Evolutionary conservation across 2,329 filamentous ascomycete genomes (phyloP).

Genomic region (Aspergillus japonicus): DNA sequence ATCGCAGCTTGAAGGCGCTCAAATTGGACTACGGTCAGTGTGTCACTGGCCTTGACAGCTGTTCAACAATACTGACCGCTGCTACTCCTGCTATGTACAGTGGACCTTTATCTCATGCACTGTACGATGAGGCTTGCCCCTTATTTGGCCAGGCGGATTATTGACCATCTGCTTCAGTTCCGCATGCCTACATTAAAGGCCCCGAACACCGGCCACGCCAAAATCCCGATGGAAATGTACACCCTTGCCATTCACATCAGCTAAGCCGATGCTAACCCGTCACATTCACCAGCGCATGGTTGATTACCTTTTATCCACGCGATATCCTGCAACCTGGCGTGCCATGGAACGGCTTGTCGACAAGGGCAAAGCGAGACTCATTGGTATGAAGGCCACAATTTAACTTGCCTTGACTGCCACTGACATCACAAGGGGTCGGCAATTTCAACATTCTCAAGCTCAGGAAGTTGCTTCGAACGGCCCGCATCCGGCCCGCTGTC

Average conservation of each 20-base stretch:
- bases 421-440: background rate
- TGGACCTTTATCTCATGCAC: background rate
- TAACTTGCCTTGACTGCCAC: background rate
- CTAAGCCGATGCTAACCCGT: background rate
- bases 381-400: background rate
- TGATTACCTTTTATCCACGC: background rate
- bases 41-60: background rate
- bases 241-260: background rate
- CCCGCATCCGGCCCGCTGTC: background rate
- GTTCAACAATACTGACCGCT: background rate
- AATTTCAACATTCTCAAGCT: slow-evolving; percentile 1
- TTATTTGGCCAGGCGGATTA: background rate
- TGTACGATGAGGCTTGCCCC: background rate
- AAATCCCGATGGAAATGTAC: background rate
- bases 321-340: background rate
- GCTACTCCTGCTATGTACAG: background rate
- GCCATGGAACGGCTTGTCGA: slow-evolving; percentile 1
- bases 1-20: background rate
- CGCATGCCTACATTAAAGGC: background rate
- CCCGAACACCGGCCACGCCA: background rate
- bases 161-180: background rate
- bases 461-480: background rate
- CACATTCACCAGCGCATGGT: background rate
- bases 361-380: slow-evolving; percentile 1
- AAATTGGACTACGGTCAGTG: background rate